Percentiles rank a stretch among this genome's conserved stretches.
phyloP scores from a whole-genome alignment of 2,329 filamentous ascomycete species.

The Penicillium sp. region DNA sequence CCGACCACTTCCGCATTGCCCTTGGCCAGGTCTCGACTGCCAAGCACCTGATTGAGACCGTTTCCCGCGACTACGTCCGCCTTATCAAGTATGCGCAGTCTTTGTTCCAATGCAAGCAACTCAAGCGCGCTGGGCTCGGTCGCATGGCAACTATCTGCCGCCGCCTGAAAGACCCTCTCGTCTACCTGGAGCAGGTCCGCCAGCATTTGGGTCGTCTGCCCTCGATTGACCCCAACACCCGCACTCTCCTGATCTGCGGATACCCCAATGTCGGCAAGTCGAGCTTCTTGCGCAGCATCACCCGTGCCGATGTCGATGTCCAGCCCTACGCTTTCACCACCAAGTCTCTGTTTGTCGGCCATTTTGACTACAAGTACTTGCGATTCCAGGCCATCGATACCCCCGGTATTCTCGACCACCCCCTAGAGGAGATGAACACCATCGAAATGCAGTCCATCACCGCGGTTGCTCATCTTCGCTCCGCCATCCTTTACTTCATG shows the following conservation, averaged over 20 bases:
- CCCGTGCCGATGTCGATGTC: slow-evolving; percentile 90
- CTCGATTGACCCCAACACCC: slow-evolving; percentile 96
- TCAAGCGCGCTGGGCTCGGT: slow-evolving; percentile 92
- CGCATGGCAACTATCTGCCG: slow-evolving; percentile 98
- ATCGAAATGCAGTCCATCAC: slow-evolving; percentile 99
- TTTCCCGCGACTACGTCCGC: slow-evolving; percentile 92
- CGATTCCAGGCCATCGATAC: slow-evolving; percentile 94
- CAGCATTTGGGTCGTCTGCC: slow-evolving; percentile 97
- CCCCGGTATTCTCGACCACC: slow-evolving; percentile 96
- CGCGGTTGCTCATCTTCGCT: slow-evolving; percentile 92
- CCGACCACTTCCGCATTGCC: slow-evolving; percentile 95
- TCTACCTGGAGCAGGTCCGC: slow-evolving; percentile 94
- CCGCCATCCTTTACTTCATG: slow-evolving; percentile 97
- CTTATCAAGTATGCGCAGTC: slow-evolving; percentile 95
- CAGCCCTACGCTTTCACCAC: slow-evolving; percentile 99
- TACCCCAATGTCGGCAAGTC: slow-evolving; percentile 98
- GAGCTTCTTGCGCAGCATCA: slow-evolving; percentile 88
- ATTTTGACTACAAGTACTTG: slow-evolving; percentile 95
- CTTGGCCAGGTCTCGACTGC: slow-evolving; percentile 94
- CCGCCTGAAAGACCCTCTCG: slow-evolving; percentile 86
- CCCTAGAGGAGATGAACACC: slow-evolving; percentile 98
- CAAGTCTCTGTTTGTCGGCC: slow-evolving; percentile 93
- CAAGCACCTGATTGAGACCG: slow-evolving; percentile 94
- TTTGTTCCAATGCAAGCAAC: slow-evolving; percentile 97
- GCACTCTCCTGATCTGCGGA: slow-evolving; percentile 92